Evolutionary conservation across 1,284 basidiomycete species (phyloP).

Genomic region (Neotropicomus parvogracilis): DNA sequence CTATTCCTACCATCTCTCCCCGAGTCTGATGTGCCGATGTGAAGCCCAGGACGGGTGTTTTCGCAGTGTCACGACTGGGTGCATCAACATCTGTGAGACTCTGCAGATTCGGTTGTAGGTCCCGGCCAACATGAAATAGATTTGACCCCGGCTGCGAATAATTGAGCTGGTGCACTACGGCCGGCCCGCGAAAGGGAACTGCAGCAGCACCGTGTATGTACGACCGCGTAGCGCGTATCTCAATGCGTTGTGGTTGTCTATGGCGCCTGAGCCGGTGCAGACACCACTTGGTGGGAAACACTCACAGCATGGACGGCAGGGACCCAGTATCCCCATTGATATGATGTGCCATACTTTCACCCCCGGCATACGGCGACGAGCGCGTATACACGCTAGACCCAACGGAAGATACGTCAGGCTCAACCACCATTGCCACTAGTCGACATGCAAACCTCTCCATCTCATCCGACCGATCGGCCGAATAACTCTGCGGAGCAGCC

Average conservation of each 20-base stretch:
- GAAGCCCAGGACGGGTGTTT: background rate
- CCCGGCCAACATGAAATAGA: background rate
- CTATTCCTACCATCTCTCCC: slow-evolving; percentile 5
- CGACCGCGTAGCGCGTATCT: background rate
- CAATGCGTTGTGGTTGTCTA: slow-evolving; percentile 3
- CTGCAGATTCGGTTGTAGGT: background rate
- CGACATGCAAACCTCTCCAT: slow-evolving; percentile 10
- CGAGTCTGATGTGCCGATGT: slow-evolving; percentile 5
- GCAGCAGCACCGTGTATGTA: background rate
- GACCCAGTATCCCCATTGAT: background rate
- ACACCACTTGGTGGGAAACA: background rate
- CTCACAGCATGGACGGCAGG: slow-evolving; percentile 6
- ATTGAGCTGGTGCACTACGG: background rate
- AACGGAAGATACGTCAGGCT: slow-evolving; percentile 2
- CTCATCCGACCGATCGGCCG: background rate
- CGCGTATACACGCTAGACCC: slow-evolving; percentile 4
- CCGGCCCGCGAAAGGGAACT: background rate
- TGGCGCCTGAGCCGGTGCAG: slow-evolving; percentile 1
- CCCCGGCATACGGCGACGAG: background rate
- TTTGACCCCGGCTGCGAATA: background rate
- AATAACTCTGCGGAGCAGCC: background rate
- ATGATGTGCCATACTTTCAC: background rate
- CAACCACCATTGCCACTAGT: background rate
- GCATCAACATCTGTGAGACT: background rate
- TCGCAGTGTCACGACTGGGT: background rate